Evolutionary conservation across 2,329 filamentous ascomycete genomes (phyloP), one percentile per base, ranked within the genome.

Genomic region (Fusarium acutatum): DNA sequence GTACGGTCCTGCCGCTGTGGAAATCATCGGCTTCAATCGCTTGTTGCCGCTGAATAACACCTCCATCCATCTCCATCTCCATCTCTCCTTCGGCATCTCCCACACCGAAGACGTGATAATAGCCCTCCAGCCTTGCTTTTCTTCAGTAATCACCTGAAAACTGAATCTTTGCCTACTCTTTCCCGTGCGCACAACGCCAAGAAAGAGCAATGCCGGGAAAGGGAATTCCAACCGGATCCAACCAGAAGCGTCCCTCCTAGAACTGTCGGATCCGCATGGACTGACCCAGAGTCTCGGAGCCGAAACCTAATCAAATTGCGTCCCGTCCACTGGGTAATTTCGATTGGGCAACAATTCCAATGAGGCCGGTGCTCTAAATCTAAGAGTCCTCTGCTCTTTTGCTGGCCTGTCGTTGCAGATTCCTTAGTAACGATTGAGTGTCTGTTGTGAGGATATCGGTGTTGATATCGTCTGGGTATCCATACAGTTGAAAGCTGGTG

Each of bases 51-150:
- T 60, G 64, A 56, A 58, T 49, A 49, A 67, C 71, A 56, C 46
- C 63, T 26, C 56, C 54, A 37, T 71, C 71, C 38, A 57, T 44
- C 26, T 63, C 66, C 53, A 60, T 41, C 34, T 67, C 62, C 30
- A 40, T 37, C 28, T 67, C 63, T 20, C 38, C 64, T 43, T 73
- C 62, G 15, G 30, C 41, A 40, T 49, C 41, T 60, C 56, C 64
- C 41, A 69, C 69, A 38, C 71, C 73, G 57, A 73, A 73, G 46
- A 64, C 71, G 41, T 64, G 61, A 67, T 69, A 77, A 60, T 72
- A 76, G 47, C 49, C 75, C 65, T 62, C 75, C 63, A 74, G 67
- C 35, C 64, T 69, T 57, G 53, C 60, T 62, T 54, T 30, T 59
- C 49, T 60, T 58, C 47, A 64, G 47, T 47, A 46, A 65, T 49